A percentile compares a stretch with the other conserved stretches of the same genome.
phyloP scores from a whole-genome alignment of 352 stramenopile species.

The Aphanomyces invadans region DNA sequence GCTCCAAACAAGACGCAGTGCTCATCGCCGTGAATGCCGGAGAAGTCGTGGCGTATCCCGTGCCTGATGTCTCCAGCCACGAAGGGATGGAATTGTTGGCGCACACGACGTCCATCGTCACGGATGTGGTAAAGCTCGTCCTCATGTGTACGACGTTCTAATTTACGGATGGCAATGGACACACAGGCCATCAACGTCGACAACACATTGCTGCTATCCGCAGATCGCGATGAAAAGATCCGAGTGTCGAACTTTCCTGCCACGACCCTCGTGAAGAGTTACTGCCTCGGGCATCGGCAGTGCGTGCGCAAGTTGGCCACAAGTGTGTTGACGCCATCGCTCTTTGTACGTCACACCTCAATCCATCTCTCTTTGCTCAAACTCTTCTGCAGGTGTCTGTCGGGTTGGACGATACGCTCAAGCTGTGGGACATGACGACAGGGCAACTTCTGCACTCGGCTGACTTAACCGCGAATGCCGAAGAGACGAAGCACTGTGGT shows the following conservation, averaged over 20 bases:
- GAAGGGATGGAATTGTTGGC: conserved; percentile 67
- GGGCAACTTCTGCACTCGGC: conserved; percentile 47
- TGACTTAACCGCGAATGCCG: not conserved
- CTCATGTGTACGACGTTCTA: not conserved
- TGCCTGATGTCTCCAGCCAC: conserved; percentile 48
- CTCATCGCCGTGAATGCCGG: conserved; percentile 76
- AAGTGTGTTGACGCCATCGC: conserved; percentile 28
- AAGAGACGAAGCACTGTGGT: conserved; percentile 27
- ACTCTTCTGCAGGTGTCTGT: conserved; percentile 38
- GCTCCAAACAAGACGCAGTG: conserved; percentile 42
- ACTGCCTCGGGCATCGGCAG: conserved; percentile 70
- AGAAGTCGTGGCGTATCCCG: conserved; percentile 66
- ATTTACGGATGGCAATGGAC: not conserved
- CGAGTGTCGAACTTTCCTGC: conserved; percentile 74
- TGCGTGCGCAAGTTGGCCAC: conserved; percentile 51
- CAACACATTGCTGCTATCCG: conserved; percentile 54
- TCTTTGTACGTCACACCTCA: conserved; percentile 34
- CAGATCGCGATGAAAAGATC: conserved; percentile 79
- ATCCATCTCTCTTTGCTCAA: conserved; percentile 26
- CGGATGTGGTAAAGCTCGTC: conserved; percentile 34
- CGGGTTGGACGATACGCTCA: conserved; percentile 75
- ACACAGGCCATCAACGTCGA: conserved; percentile 34
- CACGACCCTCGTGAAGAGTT: conserved; percentile 65
- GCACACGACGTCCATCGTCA: conserved; percentile 85
- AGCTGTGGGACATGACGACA: conserved; percentile 55